These are phyloP conservation scores for Puccinellia tenuiflora DNA, from an alignment of 176 grass and related monocot species.

Conservation along the genomic window DNA sequence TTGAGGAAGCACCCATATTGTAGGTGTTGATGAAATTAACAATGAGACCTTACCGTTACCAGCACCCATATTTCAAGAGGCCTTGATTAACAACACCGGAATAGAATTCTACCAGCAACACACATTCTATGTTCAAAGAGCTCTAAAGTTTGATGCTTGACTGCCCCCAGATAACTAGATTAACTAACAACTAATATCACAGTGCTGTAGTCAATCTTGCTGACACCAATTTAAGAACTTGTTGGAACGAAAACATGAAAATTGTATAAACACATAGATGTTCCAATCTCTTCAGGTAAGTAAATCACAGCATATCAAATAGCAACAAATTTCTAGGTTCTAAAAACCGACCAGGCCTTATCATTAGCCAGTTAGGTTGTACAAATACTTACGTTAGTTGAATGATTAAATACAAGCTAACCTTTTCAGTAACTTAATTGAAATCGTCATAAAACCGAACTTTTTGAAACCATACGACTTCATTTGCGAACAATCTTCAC, in stretches of 20 bases:
- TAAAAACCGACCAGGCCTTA: not conserved
- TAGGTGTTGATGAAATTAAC: conserved; percentile 77
- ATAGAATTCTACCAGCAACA: conserved; percentile 60
- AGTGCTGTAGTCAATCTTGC: not conserved
- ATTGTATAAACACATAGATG: not conserved
- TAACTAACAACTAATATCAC: not conserved
- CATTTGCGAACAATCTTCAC: not conserved
- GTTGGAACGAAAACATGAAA: not conserved
- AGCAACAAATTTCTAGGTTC: not conserved
- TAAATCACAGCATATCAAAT: not conserved
- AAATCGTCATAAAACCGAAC: not conserved
- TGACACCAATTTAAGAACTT: not conserved
- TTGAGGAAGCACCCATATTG: not conserved
- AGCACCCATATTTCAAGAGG: too few species aligned
- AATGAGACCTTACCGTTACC: conserved; percentile 35
- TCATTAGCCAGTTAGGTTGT: not conserved
- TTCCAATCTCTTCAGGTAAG: not conserved
- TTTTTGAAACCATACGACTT: not conserved
- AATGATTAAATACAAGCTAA: not conserved
- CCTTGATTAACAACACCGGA: conserved; percentile 57
- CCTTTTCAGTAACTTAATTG: not conserved
- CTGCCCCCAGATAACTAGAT: not conserved
- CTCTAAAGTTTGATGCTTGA: conserved; percentile 24
- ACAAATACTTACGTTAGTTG: not conserved
- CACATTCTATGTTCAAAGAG: conserved; percentile 47